These are phyloP conservation scores for Neofusicoccum parvum DNA, from an alignment of 2,329 filamentous ascomycete genomes.

Conservation along the genomic window DNA sequence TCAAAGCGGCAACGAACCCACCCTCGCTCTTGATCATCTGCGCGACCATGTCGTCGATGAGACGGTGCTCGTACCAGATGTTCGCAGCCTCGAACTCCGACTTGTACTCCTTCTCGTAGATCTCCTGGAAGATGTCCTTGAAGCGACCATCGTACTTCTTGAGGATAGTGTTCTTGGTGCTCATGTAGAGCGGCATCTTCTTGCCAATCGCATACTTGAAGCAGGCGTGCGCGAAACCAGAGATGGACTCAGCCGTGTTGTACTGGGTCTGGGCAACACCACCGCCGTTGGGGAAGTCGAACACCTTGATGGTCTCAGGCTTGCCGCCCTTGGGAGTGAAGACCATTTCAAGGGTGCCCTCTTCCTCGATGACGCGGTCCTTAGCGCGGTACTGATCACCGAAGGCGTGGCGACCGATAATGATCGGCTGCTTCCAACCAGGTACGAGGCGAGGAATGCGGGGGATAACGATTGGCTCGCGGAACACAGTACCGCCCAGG, in stretches of 20 bases:
- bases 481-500: conserved; percentile 94
- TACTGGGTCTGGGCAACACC: conserved; percentile 95
- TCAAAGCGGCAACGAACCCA: conserved; percentile 95
- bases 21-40: conserved; percentile 99
- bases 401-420: conserved; percentile 97
- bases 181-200: conserved; percentile 95
- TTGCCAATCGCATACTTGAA: conserved; percentile 95
- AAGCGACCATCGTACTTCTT: conserved; percentile 99
- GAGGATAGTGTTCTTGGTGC: conserved; percentile 99
- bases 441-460: conserved; percentile 90
- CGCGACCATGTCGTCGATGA: conserved; percentile 99
- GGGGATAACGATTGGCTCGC: conserved; percentile 96
- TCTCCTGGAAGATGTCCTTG: conserved; percentile 99
- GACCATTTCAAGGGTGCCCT: conserved; percentile 90
- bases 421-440: conserved; percentile 98
- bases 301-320: conserved; percentile 87
- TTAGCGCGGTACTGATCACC: conserved; percentile 98
- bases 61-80: conserved; percentile 99
- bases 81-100: conserved; percentile 84
- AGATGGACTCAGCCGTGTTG: conserved; percentile 96
- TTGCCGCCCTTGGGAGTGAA: conserved; percentile 82
- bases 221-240: conserved; percentile 90
- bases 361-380: conserved; percentile 79
- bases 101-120: conserved; percentile 88
- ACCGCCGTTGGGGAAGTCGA: conserved; percentile 81